These are phyloP conservation scores for Schizophyllum amplum DNA, from an alignment of 1,284 basidiomycete species.

Conservation along the genomic window DNA sequence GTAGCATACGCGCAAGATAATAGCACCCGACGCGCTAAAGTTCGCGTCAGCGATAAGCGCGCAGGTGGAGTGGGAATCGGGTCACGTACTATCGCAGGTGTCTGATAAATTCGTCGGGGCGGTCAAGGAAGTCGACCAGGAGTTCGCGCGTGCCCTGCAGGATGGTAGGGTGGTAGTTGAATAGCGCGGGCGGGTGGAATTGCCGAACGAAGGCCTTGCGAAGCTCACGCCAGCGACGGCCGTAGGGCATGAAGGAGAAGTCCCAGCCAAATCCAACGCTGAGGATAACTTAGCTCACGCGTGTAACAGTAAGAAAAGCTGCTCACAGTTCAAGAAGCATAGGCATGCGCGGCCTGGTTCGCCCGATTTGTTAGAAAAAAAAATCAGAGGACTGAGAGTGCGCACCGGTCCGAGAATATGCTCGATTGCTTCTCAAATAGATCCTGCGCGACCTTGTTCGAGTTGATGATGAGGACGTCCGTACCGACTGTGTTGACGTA, in stretches of 20 bases:
- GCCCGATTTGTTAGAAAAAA: background rate
- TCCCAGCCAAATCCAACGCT: slow-evolving; percentile 33
- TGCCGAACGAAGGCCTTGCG: slow-evolving; percentile 27
- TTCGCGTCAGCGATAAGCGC: slow-evolving; percentile 11
- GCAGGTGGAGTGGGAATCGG: background rate
- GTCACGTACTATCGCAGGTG: slow-evolving; percentile 28
- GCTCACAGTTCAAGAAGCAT: slow-evolving; percentile 19
- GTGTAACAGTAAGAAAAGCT: background rate
- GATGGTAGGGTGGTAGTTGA: slow-evolving; percentile 22
- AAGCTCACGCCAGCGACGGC: slow-evolving; percentile 28
- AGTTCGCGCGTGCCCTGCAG: slow-evolving; percentile 24
- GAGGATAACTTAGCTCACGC: background rate
- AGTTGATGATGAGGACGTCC: slow-evolving; percentile 30
- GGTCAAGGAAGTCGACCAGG: slow-evolving; percentile 23
- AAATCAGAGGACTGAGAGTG: background rate
- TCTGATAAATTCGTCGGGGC: slow-evolving; percentile 23
- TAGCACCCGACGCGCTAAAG: slow-evolving; percentile 14
- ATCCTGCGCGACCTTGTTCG: slow-evolving; percentile 25
- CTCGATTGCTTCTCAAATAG: slow-evolving; percentile 31
- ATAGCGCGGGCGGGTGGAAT: slow-evolving; percentile 19
- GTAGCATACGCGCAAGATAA: slow-evolving; percentile 11
- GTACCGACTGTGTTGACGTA: slow-evolving; percentile 27
- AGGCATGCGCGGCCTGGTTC: slow-evolving; percentile 17
- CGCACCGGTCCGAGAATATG: slow-evolving; percentile 31
- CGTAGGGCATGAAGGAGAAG: slow-evolving; percentile 31